These are phyloP conservation scores for Neoarthrinium moseri DNA, from an alignment of 2,329 filamentous ascomycete genomes.

Conservation along the genomic window DNA sequence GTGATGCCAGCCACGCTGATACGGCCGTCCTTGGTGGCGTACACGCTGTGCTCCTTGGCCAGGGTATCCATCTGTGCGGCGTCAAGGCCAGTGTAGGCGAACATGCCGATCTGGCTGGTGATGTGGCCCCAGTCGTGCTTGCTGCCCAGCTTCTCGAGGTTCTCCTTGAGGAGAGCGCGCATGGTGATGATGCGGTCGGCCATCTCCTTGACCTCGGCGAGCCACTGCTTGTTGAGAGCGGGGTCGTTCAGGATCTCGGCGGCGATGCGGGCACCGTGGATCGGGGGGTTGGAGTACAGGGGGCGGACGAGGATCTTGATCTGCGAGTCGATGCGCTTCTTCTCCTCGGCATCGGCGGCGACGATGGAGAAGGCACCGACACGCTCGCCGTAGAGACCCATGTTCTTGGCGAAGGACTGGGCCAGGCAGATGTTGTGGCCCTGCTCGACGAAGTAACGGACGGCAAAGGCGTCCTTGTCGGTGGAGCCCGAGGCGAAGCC, in stretches of 20 bases:
- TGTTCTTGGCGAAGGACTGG: slow-evolving; percentile 99
- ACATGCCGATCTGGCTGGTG: slow-evolving; percentile 99
- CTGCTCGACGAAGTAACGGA: slow-evolving; percentile 89
- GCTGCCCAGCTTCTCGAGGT: slow-evolving; percentile 91
- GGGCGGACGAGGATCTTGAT: slow-evolving; percentile 97
- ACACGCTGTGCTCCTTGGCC: slow-evolving; percentile 95
- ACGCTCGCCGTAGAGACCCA: slow-evolving; percentile 99
- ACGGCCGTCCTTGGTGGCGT: slow-evolving; percentile 89
- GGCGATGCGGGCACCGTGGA: slow-evolving; percentile 94
- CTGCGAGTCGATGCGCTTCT: slow-evolving; percentile 94
- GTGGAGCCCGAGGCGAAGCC: slow-evolving; percentile 93
- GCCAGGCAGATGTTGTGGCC: slow-evolving; percentile 85
- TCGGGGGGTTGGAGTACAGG: slow-evolving; percentile 96
- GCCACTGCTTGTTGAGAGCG: slow-evolving; percentile 87
- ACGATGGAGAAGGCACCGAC: slow-evolving; percentile 95
- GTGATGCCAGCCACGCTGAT: slow-evolving; percentile 88
- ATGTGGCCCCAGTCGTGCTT: slow-evolving; percentile 99
- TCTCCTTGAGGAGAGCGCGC: slow-evolving; percentile 89
- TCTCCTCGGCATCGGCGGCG: slow-evolving; percentile 81
- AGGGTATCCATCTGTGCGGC: slow-evolving; percentile 88
- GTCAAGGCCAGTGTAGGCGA: slow-evolving; percentile 93
- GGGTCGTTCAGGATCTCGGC: slow-evolving; percentile 87
- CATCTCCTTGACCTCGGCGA: slow-evolving; percentile 96
- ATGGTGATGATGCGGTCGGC: slow-evolving; percentile 98
- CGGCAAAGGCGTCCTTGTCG: slow-evolving; percentile 87